phyloP scores from a whole-genome alignment of 1,284 basidiomycete species.

The Leccinum subatratum region DNA sequence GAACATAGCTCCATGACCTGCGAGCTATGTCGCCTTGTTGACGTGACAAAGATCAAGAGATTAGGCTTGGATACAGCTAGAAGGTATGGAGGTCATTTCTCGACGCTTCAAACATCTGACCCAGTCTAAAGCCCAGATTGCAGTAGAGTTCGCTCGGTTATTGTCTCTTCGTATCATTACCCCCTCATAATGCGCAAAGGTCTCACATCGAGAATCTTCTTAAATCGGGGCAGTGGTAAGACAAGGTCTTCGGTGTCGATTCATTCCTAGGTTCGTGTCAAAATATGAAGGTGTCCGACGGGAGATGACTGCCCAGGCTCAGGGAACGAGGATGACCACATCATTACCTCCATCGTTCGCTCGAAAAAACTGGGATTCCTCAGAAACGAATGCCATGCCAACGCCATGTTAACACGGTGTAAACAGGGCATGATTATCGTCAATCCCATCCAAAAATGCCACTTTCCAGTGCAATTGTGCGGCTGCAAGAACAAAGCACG shows the following conservation, averaged over 20 bases:
- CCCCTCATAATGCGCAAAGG: constrained; percentile 60
- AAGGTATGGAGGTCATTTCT: constrained; percentile 15
- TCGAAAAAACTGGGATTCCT: constrained; percentile 47
- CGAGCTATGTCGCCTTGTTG: constrained; percentile 27
- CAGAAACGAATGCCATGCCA: constrained; percentile 47
- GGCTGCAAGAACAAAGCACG: too few relatives aligned
- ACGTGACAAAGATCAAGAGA: constrained; percentile 28
- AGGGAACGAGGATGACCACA: constrained; percentile 43
- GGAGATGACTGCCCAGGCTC: constrained; percentile 14
- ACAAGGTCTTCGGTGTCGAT: constrained; percentile 61
- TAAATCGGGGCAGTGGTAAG: constrained; percentile 43
- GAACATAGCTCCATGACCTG: constrained; percentile 9
- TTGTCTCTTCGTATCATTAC: constrained; percentile 30
- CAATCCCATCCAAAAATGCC: too few relatives aligned
- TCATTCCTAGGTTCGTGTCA: constrained; percentile 45
- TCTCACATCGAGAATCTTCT: constrained; percentile 46
- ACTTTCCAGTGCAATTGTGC: too few relatives aligned
- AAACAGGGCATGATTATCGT: too few relatives aligned
- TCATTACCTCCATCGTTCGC: constrained; percentile 58
- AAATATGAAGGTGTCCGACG: constrained; percentile 19
- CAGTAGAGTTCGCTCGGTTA: constrained; percentile 21
- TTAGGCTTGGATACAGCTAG: constrained; percentile 25
- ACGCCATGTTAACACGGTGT: constrained; percentile 68
- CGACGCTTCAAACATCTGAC: not conserved
- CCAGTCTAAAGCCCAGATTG: constrained; percentile 23